Evolutionary conservation across 352 stramenopile genomes (phyloP).

Genomic region (Globisporangium polare): DNA sequence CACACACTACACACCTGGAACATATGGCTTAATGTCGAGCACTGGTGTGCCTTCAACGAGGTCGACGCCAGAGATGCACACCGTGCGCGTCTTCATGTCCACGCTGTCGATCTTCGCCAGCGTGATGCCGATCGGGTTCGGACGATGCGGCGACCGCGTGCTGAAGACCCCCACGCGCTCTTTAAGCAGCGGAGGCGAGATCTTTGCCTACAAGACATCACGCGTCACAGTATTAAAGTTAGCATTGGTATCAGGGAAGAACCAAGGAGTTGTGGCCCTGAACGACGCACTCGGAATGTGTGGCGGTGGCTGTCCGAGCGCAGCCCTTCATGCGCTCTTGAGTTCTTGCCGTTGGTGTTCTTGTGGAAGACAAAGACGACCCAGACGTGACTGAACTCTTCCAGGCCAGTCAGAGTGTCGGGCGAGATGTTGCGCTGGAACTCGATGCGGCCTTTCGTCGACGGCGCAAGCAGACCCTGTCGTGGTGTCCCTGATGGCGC

Average conservation of each 20-base stretch:
- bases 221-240: too few species aligned
- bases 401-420: slow-evolving; percentile 64
- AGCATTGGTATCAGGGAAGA: neutral
- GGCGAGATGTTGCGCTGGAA: slow-evolving; percentile 82
- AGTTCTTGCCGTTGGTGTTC: slow-evolving; percentile 88
- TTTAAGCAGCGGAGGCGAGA: slow-evolving; percentile 64
- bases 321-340: slow-evolving; percentile 53
- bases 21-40: slow-evolving; percentile 98
- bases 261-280: slow-evolving; percentile 2
- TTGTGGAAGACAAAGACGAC: slow-evolving; percentile 88
- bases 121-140: slow-evolving; percentile 94
- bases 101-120: slow-evolving; percentile 87
- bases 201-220: slow-evolving; percentile 51
- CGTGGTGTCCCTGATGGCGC: slow-evolving; percentile 59
- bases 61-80: slow-evolving; percentile 88
- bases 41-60: slow-evolving; percentile 96
- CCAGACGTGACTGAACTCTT: slow-evolving; percentile 86
- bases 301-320: slow-evolving; percentile 69
- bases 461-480: slow-evolving; percentile 73
- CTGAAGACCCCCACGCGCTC: slow-evolving; percentile 92
- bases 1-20: slow-evolving; percentile 49
- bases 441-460: slow-evolving; percentile 60
- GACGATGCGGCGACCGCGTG: slow-evolving; percentile 95
- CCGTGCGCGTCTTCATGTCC: slow-evolving; percentile 40
- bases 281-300: slow-evolving; percentile 44